Evolutionary conservation across 441 rosid species (phyloP), one percentile per base, ranked within the genome.

Genomic region (Metrosideros polymorpha): DNA sequence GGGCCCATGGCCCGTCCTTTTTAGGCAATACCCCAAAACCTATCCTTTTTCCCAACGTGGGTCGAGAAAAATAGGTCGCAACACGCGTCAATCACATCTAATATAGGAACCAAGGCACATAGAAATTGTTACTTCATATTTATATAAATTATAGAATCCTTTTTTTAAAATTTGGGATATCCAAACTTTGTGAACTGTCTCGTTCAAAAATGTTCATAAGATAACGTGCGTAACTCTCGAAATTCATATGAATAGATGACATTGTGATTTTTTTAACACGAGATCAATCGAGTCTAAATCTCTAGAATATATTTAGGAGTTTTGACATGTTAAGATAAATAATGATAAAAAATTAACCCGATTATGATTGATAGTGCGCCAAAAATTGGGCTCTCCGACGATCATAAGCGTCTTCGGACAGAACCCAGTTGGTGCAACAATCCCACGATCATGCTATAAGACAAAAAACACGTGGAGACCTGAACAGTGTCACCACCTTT

Each of bases 241-340:
- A 5, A 39, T 71, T 22, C n/a, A 71, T 24, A 6, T 0, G 1
- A 32, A 0, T 10, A 3, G 1, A 3, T 12, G n/a, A 39, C 14
- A 71, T 22, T 22, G 15, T 25, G 79, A 35, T 6, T 10, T 9
- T 9, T 71, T 19, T n/a, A 71, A 66, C 0, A 5, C 8, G 3
- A 22, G 15, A 5, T 22, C 1, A 22, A 42, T 10, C 9, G 47
- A 35, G 10, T 71, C 22, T 24, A 71, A 66, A 56, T 15, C 7
- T 56, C 12, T 12, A 56, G 12, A 56, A 5, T 56, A 56, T 25
- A 56, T 27, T 27, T 56, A 12, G 5, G 61, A 56, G 47, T 39
- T 12, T 22, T 43, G 27, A 42, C 79, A 10, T 6, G 47, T 39
- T 1, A 42, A 39, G 79, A 39, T 1, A 39, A 39, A 42, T 5